A percentile compares a stretch with the other conserved stretches of the same genome.
These are phyloP conservation scores for Schizochytrium sp. DNA, from an alignment of 108 stramenopile genomes.

Conservation along the genomic window DNA sequence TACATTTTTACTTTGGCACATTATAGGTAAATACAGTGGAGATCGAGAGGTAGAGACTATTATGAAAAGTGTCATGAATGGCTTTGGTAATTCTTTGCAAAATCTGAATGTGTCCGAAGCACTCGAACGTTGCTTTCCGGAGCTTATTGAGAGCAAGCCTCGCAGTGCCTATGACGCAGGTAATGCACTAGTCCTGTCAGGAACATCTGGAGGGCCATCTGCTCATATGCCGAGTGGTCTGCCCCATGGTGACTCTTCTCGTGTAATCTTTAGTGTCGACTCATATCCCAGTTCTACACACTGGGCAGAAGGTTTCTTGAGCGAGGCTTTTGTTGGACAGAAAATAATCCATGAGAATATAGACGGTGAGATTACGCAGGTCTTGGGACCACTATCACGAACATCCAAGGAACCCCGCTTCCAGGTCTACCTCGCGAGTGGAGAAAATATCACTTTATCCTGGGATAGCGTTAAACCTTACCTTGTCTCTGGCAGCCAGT, in stretches of 20 bases:
- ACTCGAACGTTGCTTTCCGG: background rate
- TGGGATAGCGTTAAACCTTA: constrained; percentile 26
- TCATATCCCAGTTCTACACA: background rate
- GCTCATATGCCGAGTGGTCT: background rate
- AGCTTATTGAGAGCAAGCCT: constrained; percentile 32
- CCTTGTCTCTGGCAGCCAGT: background rate
- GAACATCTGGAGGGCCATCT: background rate
- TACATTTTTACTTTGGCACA: constrained; percentile 31
- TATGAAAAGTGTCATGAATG: background rate
- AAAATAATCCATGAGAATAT: background rate
- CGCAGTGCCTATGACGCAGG: background rate
- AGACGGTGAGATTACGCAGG: background rate
- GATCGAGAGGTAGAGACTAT: background rate
- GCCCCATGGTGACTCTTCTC: background rate
- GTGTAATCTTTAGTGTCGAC: background rate
- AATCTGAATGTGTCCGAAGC: constrained; percentile 23
- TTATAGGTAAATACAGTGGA: constrained; percentile 42
- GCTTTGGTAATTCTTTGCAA: background rate
- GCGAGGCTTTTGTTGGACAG: constrained; percentile 6
- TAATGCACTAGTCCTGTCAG: background rate
- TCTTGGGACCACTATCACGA: background rate
- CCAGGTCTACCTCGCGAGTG: background rate
- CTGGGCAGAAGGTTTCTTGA: constrained; percentile 41
- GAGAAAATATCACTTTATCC: background rate
- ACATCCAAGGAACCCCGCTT: constrained; percentile 28